Conservation (phyloP, 768 basidiomycete genomes). For the Leccinum sublutescens region DNA sequence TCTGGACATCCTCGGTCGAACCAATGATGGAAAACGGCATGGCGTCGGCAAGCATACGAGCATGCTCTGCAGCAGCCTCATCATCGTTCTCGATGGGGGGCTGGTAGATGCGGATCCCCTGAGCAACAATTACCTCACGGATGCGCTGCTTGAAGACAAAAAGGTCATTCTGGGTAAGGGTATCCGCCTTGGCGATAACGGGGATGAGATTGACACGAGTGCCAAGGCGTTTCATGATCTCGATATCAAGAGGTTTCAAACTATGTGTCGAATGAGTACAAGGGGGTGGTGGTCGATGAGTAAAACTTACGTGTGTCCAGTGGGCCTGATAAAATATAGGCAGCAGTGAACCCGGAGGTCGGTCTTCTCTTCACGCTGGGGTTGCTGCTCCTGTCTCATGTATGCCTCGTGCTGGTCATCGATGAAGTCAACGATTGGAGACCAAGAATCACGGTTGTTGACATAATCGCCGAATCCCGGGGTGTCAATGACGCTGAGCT, state of each 20-base stretch:
- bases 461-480: slow-evolving; percentile 99
- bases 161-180: slow-evolving; percentile 91
- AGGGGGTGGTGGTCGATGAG: neutral
- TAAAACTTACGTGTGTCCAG: slow-evolving; percentile 85
- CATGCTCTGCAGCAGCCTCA: slow-evolving; percentile 84
- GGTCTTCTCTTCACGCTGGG: slow-evolving; percentile 90
- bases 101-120: slow-evolving; percentile 92
- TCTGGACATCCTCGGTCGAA: slow-evolving; percentile 91
- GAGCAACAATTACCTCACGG: slow-evolving; percentile 85
- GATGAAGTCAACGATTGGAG: slow-evolving; percentile 97
- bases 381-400: slow-evolving; percentile 99
- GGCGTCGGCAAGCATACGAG: slow-evolving; percentile 80
- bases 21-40: slow-evolving; percentile 99
- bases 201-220: slow-evolving; percentile 98
- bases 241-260: slow-evolving; percentile 95
- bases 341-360: slow-evolving; percentile 97
- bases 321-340: slow-evolving; percentile 94
- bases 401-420: slow-evolving; percentile 95
- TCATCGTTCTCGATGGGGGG: slow-evolving; percentile 91
- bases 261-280: slow-evolving; percentile 30
- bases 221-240: slow-evolving; percentile 99
- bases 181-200: slow-evolving; percentile 96
- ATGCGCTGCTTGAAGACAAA: slow-evolving; percentile 91
- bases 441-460: slow-evolving; percentile 99
- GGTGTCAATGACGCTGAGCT: slow-evolving; percentile 97